A percentile compares a stretch with the other conserved stretches of the same genome.
These are phyloP conservation scores for Posidonia australis DNA, from an alignment of 106 monocot genomes.

Conservation along the genomic window DNA sequence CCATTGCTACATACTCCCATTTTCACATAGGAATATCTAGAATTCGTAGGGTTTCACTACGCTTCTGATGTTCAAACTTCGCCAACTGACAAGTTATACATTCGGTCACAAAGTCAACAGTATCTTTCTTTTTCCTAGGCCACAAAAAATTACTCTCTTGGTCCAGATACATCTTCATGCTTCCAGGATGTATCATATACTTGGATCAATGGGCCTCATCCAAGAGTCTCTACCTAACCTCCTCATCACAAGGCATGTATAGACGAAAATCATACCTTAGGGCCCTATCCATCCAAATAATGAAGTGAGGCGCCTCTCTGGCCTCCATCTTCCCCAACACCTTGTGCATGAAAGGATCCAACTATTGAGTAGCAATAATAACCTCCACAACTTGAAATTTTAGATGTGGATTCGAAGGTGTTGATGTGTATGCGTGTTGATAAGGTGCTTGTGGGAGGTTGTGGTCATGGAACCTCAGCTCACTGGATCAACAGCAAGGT, in stretches of 20 bases:
- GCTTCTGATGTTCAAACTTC: neutral
- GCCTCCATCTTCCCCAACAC: too few species aligned
- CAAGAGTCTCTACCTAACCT: neutral
- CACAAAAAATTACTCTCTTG: neutral
- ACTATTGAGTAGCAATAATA: too few species aligned
- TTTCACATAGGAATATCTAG: neutral
- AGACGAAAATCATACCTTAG: neutral
- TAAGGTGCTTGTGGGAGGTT: too few species aligned
- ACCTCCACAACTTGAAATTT: too few species aligned
- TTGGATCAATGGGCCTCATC: neutral
- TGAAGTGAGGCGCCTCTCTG: too few species aligned
- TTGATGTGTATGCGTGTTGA: too few species aligned
- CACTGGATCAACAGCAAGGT: too few species aligned
- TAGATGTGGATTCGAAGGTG: too few species aligned
- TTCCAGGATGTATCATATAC: neutral
- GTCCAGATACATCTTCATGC: neutral
- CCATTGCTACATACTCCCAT: neutral
- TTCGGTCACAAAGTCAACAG: neutral
- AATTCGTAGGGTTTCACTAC: neutral
- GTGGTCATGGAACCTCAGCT: too few species aligned
- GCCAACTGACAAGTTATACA: neutral
- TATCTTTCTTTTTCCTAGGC: neutral
- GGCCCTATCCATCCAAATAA: too few species aligned
- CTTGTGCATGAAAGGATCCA: too few species aligned
- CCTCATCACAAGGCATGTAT: neutral